Evolutionary conservation across 257 asterid genomes (phyloP).

Genomic region (Scutellaria minor): DNA sequence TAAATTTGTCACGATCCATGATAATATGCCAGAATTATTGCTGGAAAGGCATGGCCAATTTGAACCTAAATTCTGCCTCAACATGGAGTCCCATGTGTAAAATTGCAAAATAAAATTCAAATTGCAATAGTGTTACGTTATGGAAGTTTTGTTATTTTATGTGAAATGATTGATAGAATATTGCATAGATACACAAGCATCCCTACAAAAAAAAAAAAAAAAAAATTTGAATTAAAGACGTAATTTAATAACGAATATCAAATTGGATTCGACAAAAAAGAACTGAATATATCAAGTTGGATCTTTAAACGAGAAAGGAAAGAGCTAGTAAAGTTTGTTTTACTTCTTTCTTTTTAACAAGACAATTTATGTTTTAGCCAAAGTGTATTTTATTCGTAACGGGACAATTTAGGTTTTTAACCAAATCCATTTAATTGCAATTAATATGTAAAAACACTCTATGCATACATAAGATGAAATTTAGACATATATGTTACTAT

Average conservation of each 20-base stretch:
- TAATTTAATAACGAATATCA: background rate
- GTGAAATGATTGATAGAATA: slow-evolving; percentile 26
- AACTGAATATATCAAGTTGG: too few relatives aligned
- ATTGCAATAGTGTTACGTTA: background rate
- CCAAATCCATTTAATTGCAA: background rate
- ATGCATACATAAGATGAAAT: background rate
- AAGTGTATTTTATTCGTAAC: background rate
- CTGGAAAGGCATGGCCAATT: slow-evolving; percentile 21
- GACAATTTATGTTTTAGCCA: background rate
- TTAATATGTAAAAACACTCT: background rate
- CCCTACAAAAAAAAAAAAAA: slow-evolving; percentile 4
- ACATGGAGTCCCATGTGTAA: slow-evolving; percentile 9
- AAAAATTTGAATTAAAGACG: background rate
- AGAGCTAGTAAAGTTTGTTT: too few relatives aligned
- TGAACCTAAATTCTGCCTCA: slow-evolving; percentile 6
- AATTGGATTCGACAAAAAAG: background rate
- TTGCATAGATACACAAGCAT: slow-evolving; percentile 24
- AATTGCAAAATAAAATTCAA: background rate
- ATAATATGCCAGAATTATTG: background rate
- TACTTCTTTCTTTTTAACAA: too few relatives aligned
- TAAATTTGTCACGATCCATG: too few relatives aligned
- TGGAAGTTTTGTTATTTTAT: slow-evolving; percentile 17
- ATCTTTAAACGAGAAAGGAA: too few relatives aligned
- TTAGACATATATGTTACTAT: background rate
- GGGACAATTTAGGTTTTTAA: background rate